Percentiles rank a stretch among this genome's conserved stretches.
Evolutionary conservation across 345 rosid genomes (phyloP).

Genomic region (Raphanus sativus): DNA sequence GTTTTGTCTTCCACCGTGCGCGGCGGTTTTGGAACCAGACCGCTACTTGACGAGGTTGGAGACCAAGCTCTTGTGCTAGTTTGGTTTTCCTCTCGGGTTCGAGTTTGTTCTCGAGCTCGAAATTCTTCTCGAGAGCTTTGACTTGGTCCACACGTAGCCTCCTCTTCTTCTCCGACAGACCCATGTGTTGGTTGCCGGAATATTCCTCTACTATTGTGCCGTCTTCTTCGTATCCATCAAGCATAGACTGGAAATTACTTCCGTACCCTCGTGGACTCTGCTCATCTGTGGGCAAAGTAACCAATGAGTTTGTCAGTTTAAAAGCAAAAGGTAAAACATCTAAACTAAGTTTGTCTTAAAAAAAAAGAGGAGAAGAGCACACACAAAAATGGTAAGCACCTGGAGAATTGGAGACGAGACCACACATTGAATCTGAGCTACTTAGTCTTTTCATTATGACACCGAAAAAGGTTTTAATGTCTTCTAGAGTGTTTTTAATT

Average conservation of each 20-base stretch:
- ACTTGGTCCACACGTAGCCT: conserved; percentile 74
- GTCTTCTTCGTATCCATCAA: conserved; percentile 82
- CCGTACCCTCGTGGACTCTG: conserved; percentile 63
- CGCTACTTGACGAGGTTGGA: conserved; percentile 88
- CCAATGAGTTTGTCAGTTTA: conserved; percentile 7
- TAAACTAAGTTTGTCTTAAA: conserved; percentile 13
- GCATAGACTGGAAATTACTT: conserved; percentile 69
- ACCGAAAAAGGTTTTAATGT: background rate
- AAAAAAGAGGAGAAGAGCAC: background rate
- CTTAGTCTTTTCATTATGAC: conserved; percentile 91
- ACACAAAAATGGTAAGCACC: conserved; percentile 39
- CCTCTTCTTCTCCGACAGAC: conserved; percentile 71
- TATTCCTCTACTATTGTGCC: conserved; percentile 64
- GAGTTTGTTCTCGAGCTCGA: conserved; percentile 82
- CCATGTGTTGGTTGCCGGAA: conserved; percentile 46
- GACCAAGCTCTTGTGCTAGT: conserved; percentile 77
- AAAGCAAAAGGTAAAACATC: background rate
- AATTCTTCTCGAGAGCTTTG: conserved; percentile 81
- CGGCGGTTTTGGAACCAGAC: conserved; percentile 95
- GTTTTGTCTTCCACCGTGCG: conserved; percentile 87
- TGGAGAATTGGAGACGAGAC: conserved; percentile 69
- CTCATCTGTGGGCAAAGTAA: conserved; percentile 46
- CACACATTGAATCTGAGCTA: conserved; percentile 88
- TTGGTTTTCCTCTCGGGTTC: conserved; percentile 82
- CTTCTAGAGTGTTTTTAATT: background rate